These are phyloP conservation scores for Fusarium brevicatenulatum DNA, from an alignment of 2,329 filamentous ascomycete genomes.

Conservation along the genomic window DNA sequence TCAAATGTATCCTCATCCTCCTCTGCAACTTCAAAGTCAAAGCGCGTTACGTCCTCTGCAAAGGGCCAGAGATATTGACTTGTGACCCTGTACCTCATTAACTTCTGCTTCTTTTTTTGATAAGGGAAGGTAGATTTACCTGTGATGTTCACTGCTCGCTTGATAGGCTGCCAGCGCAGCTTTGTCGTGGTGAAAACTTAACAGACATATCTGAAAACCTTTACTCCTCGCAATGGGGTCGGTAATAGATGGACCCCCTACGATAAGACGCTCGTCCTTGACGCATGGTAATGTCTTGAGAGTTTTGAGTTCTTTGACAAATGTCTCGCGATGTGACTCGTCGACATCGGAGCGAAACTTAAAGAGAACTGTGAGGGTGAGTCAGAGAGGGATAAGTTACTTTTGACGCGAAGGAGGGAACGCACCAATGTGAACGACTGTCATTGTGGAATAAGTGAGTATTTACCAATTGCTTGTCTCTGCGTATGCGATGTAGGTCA, in stretches of 20 bases:
- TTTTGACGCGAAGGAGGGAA: background rate
- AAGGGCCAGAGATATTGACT: slow-evolving; percentile 62
- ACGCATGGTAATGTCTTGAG: slow-evolving; percentile 61
- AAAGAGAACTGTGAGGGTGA: slow-evolving; percentile 57
- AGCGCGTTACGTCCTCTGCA: slow-evolving; percentile 62
- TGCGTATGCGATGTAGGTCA: background rate
- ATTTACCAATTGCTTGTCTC: background rate
- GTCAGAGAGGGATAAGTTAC: background rate
- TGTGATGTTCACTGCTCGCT: slow-evolving; percentile 61
- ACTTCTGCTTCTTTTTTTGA: too few species aligned
- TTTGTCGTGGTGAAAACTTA: slow-evolving; percentile 61
- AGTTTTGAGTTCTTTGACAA: slow-evolving; percentile 58
- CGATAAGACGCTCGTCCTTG: slow-evolving; percentile 58
- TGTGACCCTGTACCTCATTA: slow-evolving; percentile 56
- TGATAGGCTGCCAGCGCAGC: slow-evolving; percentile 62
- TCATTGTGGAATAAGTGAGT: slow-evolving; percentile 37
- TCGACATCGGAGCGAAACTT: slow-evolving; percentile 58
- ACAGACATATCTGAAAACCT: slow-evolving; percentile 60
- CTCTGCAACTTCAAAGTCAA: slow-evolving; percentile 63
- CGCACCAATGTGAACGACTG: slow-evolving; percentile 51
- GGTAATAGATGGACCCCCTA: slow-evolving; percentile 64
- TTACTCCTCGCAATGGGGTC: slow-evolving; percentile 63
- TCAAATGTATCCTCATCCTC: slow-evolving; percentile 49
- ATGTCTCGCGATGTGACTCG: slow-evolving; percentile 55
- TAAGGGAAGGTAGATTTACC: slow-evolving; percentile 43